Evolutionary conservation across 1,139 yeast species (phyloP).

Genomic region (Geotrichum restrictum): DNA sequence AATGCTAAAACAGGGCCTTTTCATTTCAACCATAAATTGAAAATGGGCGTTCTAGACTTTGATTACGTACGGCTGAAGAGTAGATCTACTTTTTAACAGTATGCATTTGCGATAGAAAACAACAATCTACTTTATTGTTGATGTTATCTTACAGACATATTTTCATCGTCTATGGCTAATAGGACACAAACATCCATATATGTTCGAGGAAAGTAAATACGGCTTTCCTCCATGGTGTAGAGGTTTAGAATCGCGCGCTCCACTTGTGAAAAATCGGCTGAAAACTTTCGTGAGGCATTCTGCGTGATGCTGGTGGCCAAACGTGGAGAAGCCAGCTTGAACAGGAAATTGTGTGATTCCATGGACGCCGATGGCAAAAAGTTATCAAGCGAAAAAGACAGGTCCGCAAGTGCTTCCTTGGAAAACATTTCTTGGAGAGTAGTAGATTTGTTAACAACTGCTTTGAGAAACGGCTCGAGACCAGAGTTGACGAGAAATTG

Average conservation of each 20-base stretch:
- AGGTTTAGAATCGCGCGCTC: conserved; percentile 27
- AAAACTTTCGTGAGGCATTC: conserved; percentile 36
- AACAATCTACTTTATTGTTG: background rate
- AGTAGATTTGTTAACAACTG: background rate
- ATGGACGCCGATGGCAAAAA: conserved; percentile 40
- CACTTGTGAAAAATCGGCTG: conserved; percentile 32
- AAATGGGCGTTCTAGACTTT: background rate
- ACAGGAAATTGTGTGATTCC: conserved; percentile 35
- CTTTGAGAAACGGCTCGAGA: conserved; percentile 17
- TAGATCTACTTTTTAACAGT: background rate
- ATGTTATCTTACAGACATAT: conserved; percentile 14
- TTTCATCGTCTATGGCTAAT: conserved; percentile 19
- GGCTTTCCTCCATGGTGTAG: conserved; percentile 26
- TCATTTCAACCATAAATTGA: background rate
- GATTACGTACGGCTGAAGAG: background rate
- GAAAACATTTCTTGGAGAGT: conserved; percentile 20
- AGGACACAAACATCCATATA: conserved; percentile 22
- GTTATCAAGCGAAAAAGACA: conserved; percentile 34
- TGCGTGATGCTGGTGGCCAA: conserved; percentile 36
- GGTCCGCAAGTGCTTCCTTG: conserved; percentile 37
- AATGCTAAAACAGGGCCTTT: background rate
- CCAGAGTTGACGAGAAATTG: conserved; percentile 34
- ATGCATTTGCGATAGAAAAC: background rate
- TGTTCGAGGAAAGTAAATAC: conserved; percentile 20
- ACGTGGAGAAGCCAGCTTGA: conserved; percentile 36